Conservation (phyloP, 345 rosid species). For the Rhizophora mangle region DNA sequence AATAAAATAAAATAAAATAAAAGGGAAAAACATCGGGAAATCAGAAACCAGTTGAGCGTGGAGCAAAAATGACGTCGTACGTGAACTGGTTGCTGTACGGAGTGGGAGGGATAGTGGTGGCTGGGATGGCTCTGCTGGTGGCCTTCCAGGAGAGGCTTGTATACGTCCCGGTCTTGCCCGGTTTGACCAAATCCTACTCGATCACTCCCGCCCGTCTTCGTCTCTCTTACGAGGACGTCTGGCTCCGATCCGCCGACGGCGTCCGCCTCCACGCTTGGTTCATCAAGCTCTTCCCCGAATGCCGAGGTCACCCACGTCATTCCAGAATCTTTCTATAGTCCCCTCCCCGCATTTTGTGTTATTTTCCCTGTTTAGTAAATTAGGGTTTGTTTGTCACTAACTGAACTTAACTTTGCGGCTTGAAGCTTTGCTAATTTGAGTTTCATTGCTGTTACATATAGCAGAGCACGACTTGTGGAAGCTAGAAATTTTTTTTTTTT, state of each 20-base stretch:
- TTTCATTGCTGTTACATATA: no score
- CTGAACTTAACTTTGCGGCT: no score
- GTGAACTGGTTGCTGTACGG: conserved; percentile 74
- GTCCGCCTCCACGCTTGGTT: conserved; percentile 95
- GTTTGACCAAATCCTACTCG: conserved; percentile 79
- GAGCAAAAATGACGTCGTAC: conserved; percentile 64
- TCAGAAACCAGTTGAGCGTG: conserved; percentile 5
- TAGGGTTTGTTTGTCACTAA: conserved; percentile 23
- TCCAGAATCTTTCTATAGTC: no score
- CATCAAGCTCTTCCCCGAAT: conserved; percentile 73
- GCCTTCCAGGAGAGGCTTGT: conserved; percentile 94
- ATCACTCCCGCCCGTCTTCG: conserved; percentile 78
- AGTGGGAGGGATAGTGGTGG: conserved; percentile 78
- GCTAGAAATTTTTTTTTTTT: no score
- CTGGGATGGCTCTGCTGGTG: conserved; percentile 87
- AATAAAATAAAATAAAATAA: no score
- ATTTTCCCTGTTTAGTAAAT: neutral
- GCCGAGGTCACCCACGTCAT: conserved; percentile 52
- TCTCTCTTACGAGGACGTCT: conserved; percentile 81
- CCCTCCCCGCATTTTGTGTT: neutral
- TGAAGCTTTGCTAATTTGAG: no score
- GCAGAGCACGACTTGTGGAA: no score
- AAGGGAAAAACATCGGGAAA: neutral
- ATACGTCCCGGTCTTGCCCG: conserved; percentile 93
- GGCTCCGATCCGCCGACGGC: conserved; percentile 95